These are phyloP conservation scores for Triangularia verruculosa DNA, from an alignment of 2,329 filamentous ascomycete species.

Conservation along the genomic window DNA sequence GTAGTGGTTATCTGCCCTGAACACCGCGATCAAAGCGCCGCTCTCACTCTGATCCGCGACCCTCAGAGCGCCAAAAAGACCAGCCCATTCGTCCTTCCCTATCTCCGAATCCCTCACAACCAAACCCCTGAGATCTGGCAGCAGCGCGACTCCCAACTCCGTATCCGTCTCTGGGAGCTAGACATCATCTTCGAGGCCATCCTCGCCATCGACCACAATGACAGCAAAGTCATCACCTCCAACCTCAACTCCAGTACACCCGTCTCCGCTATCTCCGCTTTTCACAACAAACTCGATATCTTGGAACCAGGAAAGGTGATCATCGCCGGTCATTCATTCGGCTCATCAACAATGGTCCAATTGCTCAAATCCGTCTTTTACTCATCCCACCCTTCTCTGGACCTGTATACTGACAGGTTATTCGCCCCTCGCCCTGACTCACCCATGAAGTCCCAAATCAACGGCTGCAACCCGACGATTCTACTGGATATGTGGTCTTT, in stretches of 20 bases:
- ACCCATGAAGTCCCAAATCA: conserved; percentile 63
- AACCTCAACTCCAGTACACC: conserved; percentile 53
- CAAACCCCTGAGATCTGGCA: conserved; percentile 63
- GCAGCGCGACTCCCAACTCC: conserved; percentile 67
- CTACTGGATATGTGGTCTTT: conserved; percentile 81
- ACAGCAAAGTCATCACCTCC: conserved; percentile 42
- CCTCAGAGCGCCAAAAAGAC: conserved; percentile 47
- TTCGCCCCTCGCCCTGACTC: conserved; percentile 58
- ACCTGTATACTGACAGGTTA: conserved; percentile 52
- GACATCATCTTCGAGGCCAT: conserved; percentile 68
- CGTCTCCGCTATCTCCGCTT: conserved; percentile 51
- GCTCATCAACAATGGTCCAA: conserved; percentile 70
- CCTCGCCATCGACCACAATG: conserved; percentile 55
- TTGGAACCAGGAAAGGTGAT: conserved; percentile 69
- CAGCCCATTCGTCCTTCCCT: conserved; percentile 42
- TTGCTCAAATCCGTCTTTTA: conserved; percentile 79
- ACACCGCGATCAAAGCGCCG: conserved; percentile 77
- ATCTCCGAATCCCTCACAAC: conserved; percentile 58
- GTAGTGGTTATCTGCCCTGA: conserved; percentile 78
- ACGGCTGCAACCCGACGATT: conserved; percentile 60
- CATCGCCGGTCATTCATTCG: conserved; percentile 80
- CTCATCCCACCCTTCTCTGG: conserved; percentile 46
- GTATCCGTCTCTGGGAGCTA: conserved; percentile 76
- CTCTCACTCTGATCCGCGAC: conserved; percentile 68
- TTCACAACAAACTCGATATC: conserved; percentile 62